Base-by-base conservation (phyloP, 148 eudicot genomes). In the Talinum fruticosum region DNA sequence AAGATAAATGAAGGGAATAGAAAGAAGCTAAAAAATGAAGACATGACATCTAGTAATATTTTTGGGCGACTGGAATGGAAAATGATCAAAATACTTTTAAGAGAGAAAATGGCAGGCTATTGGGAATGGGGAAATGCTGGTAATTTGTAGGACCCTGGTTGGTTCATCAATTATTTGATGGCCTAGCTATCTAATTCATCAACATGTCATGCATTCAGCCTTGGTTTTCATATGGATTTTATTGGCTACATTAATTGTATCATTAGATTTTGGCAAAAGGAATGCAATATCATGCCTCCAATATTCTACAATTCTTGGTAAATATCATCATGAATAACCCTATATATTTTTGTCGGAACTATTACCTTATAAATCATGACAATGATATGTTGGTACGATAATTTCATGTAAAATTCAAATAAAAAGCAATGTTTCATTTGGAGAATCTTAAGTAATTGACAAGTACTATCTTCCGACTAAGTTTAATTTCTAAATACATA, bases 121-220 rank as follows among this genome's bases (percentile, higher is more conserved):
- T 19, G 19, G 61, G 24, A 21, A 21, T 54, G 10, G 64, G 16
- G n/a, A 6, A 57, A 6, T n/a, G 2, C 3, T 23, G 4, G 26
- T 21, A 23, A 21, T 41, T 16, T 38, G 78, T 76, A 76, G 78
- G 65, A 66, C 62, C 72, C 6, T 66, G 14, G 34, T 70, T 67
- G 32, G 45, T 19, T 68, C 68, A 5, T 71, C 66, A 68, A 68
- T 68, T 34, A 34, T 68, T 34, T 35, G 47, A 21, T 68, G 29
- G 10, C 26, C 64, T 57, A 57, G 26, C 57, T 51, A 51, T 6
- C 57, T 21, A 57, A n/a, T 57, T n/a, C 10, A 59, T 59, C 6
- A 59, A n/a, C n/a, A 8, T 59, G 28, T 59, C 64, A n/a, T 59
- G 26, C 28, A 59, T 51, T 51, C 0, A 15, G 57, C 21, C 23